A percentile compares a stretch with the other conserved stretches of the same genome.
Evolutionary conservation across 441 rosid species (phyloP).

Genomic region (California macrophylla): DNA sequence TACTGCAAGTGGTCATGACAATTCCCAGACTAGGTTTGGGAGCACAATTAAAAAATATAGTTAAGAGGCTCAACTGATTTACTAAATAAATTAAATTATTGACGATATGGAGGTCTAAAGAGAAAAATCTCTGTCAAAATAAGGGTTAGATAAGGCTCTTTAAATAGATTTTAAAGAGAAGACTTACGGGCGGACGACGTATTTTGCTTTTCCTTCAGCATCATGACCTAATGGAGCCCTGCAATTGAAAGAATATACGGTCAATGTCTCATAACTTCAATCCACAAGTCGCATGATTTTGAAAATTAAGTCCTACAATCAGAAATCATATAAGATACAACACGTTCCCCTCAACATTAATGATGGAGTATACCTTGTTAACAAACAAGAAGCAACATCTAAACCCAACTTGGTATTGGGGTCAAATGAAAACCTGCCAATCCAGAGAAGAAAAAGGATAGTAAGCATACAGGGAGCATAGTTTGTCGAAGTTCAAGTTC

Average conservation of each 20-base stretch:
- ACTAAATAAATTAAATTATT: not conserved
- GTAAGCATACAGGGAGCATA: conserved; percentile 1
- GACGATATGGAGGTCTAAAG: not conserved
- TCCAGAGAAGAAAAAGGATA: conserved; percentile 16
- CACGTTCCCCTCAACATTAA: not conserved
- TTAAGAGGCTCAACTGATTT: not conserved
- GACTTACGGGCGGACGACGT: conserved; percentile 86
- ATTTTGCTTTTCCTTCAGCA: conserved; percentile 84
- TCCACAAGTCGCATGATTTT: conserved; percentile 5
- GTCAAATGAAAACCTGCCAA: conserved; percentile 79
- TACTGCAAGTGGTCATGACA: not conserved
- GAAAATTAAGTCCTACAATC: conserved; percentile 4
- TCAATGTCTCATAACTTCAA: not conserved
- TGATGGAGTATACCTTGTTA: conserved; percentile 54
- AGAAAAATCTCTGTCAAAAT: not conserved
- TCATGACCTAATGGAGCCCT: conserved; percentile 79
- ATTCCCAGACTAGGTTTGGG: not conserved
- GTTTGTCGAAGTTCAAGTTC: not conserved
- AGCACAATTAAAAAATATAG: not conserved
- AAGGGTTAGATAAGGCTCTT: not conserved
- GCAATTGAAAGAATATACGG: conserved; percentile 20
- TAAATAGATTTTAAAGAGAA: conserved; percentile 21
- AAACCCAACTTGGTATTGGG: conserved; percentile 70
- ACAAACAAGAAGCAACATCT: conserved; percentile 78
- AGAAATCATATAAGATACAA: not conserved